These are phyloP conservation scores for Dichotomocladium elegans DNA, from an alignment of 371 early-diverging fungal genomes.

Conservation along the genomic window DNA sequence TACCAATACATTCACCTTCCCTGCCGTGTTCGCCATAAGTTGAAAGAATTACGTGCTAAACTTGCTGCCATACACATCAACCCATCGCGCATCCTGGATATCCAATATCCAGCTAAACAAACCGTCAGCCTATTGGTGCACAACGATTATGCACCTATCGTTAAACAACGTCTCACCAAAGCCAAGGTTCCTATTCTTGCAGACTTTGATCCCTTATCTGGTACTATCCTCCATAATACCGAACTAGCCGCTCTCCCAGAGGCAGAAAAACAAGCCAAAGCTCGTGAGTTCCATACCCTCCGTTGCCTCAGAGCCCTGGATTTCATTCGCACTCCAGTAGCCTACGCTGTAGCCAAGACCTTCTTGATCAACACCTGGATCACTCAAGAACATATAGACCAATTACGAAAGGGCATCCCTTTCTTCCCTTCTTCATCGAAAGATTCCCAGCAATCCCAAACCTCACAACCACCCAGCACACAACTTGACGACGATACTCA, in stretches of 20 bases:
- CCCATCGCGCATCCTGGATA: constrained; percentile 7
- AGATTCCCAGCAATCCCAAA: too few relatives aligned
- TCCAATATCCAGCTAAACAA: constrained; percentile 7
- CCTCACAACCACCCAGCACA: too few relatives aligned
- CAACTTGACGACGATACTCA: too few relatives aligned
- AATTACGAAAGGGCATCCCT: too few relatives aligned
- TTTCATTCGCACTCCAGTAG: not conserved
- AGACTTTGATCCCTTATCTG: not conserved
- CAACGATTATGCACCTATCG: constrained; percentile 2
- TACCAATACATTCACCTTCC: constrained; percentile 12
- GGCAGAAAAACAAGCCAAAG: not conserved
- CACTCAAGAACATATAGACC: too few relatives aligned
- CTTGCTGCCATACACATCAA: too few relatives aligned
- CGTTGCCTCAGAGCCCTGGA: not conserved
- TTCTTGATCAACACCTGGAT: not conserved
- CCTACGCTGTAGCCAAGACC: not conserved
- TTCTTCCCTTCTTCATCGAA: too few relatives aligned
- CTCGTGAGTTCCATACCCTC: not conserved
- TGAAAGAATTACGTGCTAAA: too few relatives aligned
- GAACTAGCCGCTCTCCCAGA: not conserved
- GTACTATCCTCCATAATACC: not conserved
- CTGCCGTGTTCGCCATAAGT: not conserved
- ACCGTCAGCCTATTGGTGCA: not conserved
- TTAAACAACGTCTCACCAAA: not conserved
- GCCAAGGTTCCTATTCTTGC: not conserved